Percentiles rank a stretch among this genome's conserved stretches.
These are phyloP conservation scores for Fonsecaea pedrosoi DNA, from an alignment of 2,329 filamentous ascomycete genomes.

Conservation along the genomic window DNA sequence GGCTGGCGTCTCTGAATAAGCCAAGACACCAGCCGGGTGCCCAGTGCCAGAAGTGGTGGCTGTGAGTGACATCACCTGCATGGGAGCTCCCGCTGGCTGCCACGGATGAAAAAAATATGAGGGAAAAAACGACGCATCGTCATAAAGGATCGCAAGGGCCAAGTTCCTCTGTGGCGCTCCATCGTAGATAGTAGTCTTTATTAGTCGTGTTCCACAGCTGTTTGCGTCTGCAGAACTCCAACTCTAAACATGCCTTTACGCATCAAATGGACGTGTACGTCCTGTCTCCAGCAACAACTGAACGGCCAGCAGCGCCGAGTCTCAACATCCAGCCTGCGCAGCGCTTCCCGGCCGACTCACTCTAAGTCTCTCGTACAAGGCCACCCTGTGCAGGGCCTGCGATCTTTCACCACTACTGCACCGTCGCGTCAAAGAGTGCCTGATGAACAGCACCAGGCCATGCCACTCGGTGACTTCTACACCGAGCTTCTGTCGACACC, in stretches of 20 bases:
- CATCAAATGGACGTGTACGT: slow-evolving; percentile 21
- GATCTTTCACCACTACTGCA: slow-evolving; percentile 12
- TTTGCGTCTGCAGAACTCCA: background rate
- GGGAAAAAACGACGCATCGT: background rate
- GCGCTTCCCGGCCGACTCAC: background rate
- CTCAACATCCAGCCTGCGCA: slow-evolving; percentile 5
- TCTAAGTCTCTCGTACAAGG: background rate
- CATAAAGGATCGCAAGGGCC: background rate
- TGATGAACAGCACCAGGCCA: slow-evolving; percentile 44
- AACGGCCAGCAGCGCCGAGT: background rate
- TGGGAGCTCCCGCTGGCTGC: background rate
- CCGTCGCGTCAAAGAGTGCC: slow-evolving; percentile 2
- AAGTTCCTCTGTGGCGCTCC: background rate
- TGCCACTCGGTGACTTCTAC: slow-evolving; percentile 54
- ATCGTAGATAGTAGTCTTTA: background rate
- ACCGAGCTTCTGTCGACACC: slow-evolving; percentile 49
- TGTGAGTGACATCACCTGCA: background rate
- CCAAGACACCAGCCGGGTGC: background rate
- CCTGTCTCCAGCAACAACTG: slow-evolving; percentile 24
- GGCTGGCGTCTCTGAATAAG: background rate
- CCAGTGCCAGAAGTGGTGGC: too few relatives aligned
- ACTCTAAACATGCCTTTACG: background rate
- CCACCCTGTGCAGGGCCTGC: background rate
- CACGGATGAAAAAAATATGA: background rate
- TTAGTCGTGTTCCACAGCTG: background rate